Percentiles rank a stretch among this genome's conserved stretches.
phyloP scores from a whole-genome alignment of 306 rosid species.

The Sphenostylis stenocarpa region DNA sequence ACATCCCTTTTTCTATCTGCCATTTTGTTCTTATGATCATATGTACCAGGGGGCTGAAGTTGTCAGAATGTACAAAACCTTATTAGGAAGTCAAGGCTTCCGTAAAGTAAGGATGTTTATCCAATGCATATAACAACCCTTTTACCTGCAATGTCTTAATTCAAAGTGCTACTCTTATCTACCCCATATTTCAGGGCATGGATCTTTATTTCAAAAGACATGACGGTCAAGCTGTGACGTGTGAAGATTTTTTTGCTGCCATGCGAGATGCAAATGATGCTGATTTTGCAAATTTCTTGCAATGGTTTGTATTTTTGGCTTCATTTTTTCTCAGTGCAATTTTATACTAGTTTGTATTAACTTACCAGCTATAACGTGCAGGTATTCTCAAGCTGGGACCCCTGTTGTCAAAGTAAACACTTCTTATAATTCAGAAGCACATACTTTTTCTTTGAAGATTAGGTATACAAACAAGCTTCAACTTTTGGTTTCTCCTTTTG shows the following conservation, averaged over 20 bases:
- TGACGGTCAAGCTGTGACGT: constrained; percentile 97
- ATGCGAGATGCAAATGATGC: constrained; percentile 95
- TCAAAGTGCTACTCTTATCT: constrained; percentile 18
- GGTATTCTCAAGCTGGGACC: constrained; percentile 99
- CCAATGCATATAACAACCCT: constrained; percentile 13
- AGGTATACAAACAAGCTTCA: constrained; percentile 48
- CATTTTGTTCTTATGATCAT: constrained; percentile 41
- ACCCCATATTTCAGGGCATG: constrained; percentile 74
- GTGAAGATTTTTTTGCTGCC: constrained; percentile 95
- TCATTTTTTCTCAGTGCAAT: neutral
- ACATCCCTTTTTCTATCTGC: constrained; percentile 21
- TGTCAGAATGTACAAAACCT: constrained; percentile 98
- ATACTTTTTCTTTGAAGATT: constrained; percentile 72
- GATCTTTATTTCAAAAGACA: constrained; percentile 97
- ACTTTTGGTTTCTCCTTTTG: constrained; percentile 13
- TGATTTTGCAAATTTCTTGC: constrained; percentile 91
- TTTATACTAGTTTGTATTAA: constrained; percentile 20
- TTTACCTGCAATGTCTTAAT: constrained; percentile 22
- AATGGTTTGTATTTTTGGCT: constrained; percentile 51
- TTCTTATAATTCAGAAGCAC: constrained; percentile 72
- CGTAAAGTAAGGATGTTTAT: constrained; percentile 66
- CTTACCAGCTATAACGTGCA: constrained; percentile 33
- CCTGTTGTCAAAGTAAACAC: constrained; percentile 76
- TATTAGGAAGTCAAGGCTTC: constrained; percentile 89
- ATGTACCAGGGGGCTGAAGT: constrained; percentile 96